A percentile compares a stretch with the other conserved stretches of the same genome.
phyloP scores from a whole-genome alignment of 306 rosid species.

The Clitoria ternatea region DNA sequence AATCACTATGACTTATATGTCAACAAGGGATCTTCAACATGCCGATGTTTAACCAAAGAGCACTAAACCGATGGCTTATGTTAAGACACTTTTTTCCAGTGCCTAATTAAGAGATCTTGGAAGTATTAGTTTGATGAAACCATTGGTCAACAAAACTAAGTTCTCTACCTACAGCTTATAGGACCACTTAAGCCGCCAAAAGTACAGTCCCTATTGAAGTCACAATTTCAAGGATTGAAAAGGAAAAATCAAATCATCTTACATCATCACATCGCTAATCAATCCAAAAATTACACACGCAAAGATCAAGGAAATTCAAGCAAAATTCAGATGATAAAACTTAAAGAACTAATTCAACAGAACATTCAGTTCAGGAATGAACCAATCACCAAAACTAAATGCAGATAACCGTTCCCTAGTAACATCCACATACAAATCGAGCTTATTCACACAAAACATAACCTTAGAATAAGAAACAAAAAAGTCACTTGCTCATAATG shows the following conservation, averaged over 20 bases:
- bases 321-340: neutral
- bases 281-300: neutral
- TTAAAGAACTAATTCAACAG: neutral
- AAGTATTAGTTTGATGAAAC: neutral
- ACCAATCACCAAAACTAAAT: neutral
- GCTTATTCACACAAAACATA: neutral
- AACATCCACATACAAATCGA: conserved; percentile 20
- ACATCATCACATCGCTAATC: neutral
- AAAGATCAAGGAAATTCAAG: neutral
- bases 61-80: neutral
- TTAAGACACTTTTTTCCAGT: conserved; percentile 6
- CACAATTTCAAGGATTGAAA: conserved; percentile 2
- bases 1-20: neutral
- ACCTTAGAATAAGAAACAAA: neutral
- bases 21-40: neutral
- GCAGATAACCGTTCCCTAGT: neutral
- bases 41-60: neutral
- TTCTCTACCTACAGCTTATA: neutral
- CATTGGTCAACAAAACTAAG: conserved; percentile 1
- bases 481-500: neutral
- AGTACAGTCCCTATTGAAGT: neutral
- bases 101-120: conserved; percentile 27
- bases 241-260: neutral
- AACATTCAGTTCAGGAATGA: neutral
- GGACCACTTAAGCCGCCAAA: conserved; percentile 25